Percentiles rank a stretch among this genome's conserved stretches.
These are phyloP conservation scores for Panicum miliaceum DNA, from an alignment of 176 grass and related monocot genomes.

Conservation along the genomic window DNA sequence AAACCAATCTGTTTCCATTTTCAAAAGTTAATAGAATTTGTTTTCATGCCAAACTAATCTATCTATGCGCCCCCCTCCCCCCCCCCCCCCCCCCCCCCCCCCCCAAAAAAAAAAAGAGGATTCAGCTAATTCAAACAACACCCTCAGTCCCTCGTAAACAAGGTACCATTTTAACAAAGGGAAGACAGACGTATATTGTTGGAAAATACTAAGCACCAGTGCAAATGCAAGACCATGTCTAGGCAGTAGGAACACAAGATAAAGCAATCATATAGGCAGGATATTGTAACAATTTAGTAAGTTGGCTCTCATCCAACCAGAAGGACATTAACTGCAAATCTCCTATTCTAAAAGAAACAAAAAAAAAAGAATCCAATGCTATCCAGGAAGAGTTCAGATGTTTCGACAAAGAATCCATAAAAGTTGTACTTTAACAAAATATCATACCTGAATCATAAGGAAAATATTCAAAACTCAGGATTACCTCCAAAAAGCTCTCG, in stretches of 20 bases:
- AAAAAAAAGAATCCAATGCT: constrained; percentile 7
- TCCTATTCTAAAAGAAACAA: not conserved
- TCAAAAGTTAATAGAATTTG: not conserved
- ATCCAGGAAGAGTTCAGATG: constrained; percentile 11
- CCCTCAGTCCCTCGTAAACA: not conserved
- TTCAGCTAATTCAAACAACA: too few species aligned
- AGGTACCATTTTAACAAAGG: not conserved
- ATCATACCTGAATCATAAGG: not conserved
- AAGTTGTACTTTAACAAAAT: constrained; percentile 17
- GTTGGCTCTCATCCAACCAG: constrained; percentile 6
- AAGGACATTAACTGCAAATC: constrained; percentile 26
- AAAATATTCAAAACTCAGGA: constrained; percentile 4
- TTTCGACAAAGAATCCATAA: constrained; percentile 23
- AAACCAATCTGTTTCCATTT: not conserved
- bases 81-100: too few species aligned
- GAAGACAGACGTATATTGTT: not conserved
- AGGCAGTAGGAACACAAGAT: not conserved
- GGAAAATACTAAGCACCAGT: not conserved
- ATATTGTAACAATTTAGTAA: not conserved
- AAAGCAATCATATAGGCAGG: not conserved
- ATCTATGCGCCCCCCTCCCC: too few species aligned
- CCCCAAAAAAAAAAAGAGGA: too few species aligned
- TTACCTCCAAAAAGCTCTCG: constrained; percentile 21
- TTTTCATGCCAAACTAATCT: not conserved
- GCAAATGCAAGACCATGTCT: not conserved